Evolutionary conservation across 164 flowering plant species (phyloP), one percentile per base, ranked within the genome.

Genomic region (Protea cynaroides): DNA sequence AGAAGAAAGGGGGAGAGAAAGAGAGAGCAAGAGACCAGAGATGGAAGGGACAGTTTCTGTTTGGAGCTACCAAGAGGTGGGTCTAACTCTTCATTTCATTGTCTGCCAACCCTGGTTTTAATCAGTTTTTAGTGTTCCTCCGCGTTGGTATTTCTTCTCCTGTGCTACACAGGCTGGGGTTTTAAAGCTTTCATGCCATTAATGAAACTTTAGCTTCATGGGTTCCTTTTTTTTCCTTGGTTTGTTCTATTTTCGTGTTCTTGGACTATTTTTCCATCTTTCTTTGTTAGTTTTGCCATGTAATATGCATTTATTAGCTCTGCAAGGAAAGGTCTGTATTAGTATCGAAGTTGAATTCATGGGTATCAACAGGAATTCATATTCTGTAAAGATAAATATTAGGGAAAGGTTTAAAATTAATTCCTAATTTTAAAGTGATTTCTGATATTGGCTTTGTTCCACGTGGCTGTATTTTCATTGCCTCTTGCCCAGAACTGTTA

Each of bases 11-110:
- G 1, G 8, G 14, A 40, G 46, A 40, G 46, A 3, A 12, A 40
- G 46, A 54, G 57, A 23, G 4, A 54, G 40, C 10, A 38, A 29
- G 34, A 29, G 34, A 29, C 4, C 34, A 13, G 56, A 43, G 37
- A 64, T 64, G 66, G 66, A 64, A 53, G 66, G 50, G 38, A 38
- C 38, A 44, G 59, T 59, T 15, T 54, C 66, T 54, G 36, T 64
- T 12, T 64, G 66, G 47, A 38, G 59, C 23, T 64, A 64, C 15
- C 66, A 64, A 38, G 50, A 64, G 66, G 66, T 64, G 17, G 18
- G 13, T 10, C 46, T 1, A 40, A 40, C 46, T 40, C 46, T 40
- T 12, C 46, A 40, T 8, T 40, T 40, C 10, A 40, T 40, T 12
- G 10, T 40, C 46, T 40, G 9, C 1, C 46, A 40, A 40, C 46